A percentile compares a stretch with the other conserved stretches of the same genome.
phyloP scores from a whole-genome alignment of 2,329 filamentous ascomycete species.

The Ilyonectria mors-panacis region DNA sequence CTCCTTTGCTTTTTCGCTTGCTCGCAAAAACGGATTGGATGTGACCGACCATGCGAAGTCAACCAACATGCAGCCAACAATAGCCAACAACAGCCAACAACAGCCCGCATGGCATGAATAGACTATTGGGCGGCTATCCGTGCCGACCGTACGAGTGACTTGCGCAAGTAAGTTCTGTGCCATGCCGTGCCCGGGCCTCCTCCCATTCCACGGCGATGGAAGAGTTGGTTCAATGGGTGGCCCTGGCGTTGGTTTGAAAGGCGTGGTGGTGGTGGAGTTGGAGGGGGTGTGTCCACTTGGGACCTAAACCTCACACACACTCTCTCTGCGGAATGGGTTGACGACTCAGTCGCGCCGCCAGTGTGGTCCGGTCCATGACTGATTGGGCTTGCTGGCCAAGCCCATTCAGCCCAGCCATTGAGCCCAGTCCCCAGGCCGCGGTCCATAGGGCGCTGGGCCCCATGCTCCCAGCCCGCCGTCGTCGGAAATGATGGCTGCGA shows the following conservation, averaged over 20 bases:
- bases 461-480: not conserved
- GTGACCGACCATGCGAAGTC: not conserved
- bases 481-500: constrained; percentile 42
- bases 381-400: not conserved
- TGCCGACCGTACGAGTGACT: not conserved
- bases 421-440: constrained; percentile 9
- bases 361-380: not conserved
- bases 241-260: constrained; percentile 1
- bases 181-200: constrained; percentile 39
- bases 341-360: not conserved
- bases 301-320: too few species aligned
- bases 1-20: not conserved
- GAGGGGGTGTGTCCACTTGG: not conserved
- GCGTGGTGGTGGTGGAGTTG: not conserved
- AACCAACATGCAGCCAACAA: not conserved
- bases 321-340: not conserved
- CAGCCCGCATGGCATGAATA: not conserved
- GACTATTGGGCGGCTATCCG: not conserved
- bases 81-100: not conserved
- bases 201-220: constrained; percentile 44
- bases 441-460: constrained; percentile 1
- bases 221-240: constrained; percentile 27
- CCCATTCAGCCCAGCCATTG: constrained; percentile 28
- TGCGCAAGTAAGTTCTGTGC: constrained; percentile 20
- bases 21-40: not conserved